Base-by-base conservation (phyloP, 768 basidiomycete genomes). In the Xerocomellus intermedius region DNA sequence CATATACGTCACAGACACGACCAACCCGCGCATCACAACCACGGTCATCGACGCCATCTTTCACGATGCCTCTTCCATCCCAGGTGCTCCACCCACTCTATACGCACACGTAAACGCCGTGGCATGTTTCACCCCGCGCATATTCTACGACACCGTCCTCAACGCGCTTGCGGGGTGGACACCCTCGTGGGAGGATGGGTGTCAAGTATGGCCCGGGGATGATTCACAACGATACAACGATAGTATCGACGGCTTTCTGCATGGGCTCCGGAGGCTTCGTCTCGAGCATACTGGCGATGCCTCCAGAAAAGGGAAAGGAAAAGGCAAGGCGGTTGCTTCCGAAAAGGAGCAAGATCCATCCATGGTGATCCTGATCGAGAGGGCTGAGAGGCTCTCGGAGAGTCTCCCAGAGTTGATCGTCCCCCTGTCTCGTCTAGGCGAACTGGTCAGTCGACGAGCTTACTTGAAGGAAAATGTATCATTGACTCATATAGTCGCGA, bases 381-480 rank as follows among this genome's bases (percentile, higher is more conserved):
- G 77, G n/a, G 85, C 83, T 0, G 89, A 92, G 66, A 75, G 82
- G 42, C 68, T 92, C 55, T 82, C 76, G 56, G 84, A 85, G 30
- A 74, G 66, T 17, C 72, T 88, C 46, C 81, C 87, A 3, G 85
- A 88, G 26, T 64, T 91, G 1, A 52, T 91, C 2, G 83, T 89
- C 10, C 87, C 91, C 37, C 67, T 93, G 32, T 79, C 87, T 16
- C 80, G 89, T 47, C 73, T 93, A 28, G 74, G 82, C 5, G 91
- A 93, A 63, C 64, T 92, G 68, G 91, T 91, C 58, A 55, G 81
- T 59, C 51, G 37, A 10, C 36, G 19, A 37, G 48, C 49, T 55
- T 26, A 35, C 45, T 17, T 5, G 26, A 21, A 44, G 17, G 12
- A 26, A 32, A 37, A 39, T n/a, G 14, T 39, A 22, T 60, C n/a